Evolutionary conservation across 192 early-diverging fungal species (phyloP).

Genomic region (Mortierella antarctica): DNA sequence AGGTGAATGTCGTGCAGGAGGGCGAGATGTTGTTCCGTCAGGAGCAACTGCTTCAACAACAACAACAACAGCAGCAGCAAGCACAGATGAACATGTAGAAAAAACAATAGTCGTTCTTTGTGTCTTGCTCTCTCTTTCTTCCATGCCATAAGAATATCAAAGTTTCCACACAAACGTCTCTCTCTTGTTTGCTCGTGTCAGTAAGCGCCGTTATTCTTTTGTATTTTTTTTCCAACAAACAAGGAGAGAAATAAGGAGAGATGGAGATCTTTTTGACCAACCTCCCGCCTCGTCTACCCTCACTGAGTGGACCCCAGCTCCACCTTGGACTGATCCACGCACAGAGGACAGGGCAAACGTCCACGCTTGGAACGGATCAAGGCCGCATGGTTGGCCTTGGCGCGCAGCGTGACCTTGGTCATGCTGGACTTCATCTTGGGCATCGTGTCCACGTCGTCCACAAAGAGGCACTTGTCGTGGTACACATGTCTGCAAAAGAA

Average conservation of each 20-base stretch:
- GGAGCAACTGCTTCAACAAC: constrained; percentile 27
- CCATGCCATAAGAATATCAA: background rate
- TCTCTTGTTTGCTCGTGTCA: too few species aligned
- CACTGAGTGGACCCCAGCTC: constrained; percentile 12
- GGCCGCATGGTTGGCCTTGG: constrained; percentile 64
- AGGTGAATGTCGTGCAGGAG: constrained; percentile 12
- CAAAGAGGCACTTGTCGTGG: constrained; percentile 87
- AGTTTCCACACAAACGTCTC: too few species aligned
- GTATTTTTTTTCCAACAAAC: too few species aligned
- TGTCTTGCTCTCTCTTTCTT: too few species aligned
- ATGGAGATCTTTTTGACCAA: too few species aligned
- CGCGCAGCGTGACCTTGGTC: constrained; percentile 24
- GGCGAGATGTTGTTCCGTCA: constrained; percentile 34
- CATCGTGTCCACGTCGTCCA: constrained; percentile 57
- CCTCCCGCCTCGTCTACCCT: background rate
- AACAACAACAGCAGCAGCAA: constrained; percentile 11
- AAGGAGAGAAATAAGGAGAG: too few species aligned
- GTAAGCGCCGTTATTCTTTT: too few species aligned
- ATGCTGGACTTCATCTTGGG: constrained; percentile 21
- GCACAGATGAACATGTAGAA: background rate
- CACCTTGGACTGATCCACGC: constrained; percentile 57
- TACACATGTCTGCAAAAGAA: constrained; percentile 95
- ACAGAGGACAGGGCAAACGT: constrained; percentile 61
- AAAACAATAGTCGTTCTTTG: too few species aligned
- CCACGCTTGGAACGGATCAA: constrained; percentile 55